Evolutionary conservation across 2,329 filamentous ascomycete species (phyloP).

Genomic region (Xylariaceae sp.): DNA sequence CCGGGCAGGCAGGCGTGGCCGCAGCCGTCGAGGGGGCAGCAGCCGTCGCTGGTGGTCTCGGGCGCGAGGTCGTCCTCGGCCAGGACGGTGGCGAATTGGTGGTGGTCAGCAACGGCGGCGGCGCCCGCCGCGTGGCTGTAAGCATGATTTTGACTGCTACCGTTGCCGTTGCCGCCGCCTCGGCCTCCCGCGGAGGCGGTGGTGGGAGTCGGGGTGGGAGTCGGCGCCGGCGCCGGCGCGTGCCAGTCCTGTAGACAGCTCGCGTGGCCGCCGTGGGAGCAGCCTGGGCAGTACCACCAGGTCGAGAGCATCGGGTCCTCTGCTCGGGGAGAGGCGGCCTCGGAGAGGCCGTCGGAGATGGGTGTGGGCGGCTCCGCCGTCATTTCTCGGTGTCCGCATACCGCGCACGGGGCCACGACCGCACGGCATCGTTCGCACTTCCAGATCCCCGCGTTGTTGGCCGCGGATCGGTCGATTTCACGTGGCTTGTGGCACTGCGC

Average conservation of each 20-base stretch:
- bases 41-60: constrained; percentile 43
- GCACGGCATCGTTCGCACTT: constrained; percentile 48
- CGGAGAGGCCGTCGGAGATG: constrained; percentile 15
- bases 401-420: constrained; percentile 48
- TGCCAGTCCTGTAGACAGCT: constrained; percentile 56
- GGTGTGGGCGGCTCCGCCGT: constrained; percentile 27
- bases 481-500: constrained; percentile 48
- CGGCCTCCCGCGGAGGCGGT: no score
- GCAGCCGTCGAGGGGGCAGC: constrained; percentile 58
- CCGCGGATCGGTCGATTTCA: constrained; percentile 40
- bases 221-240: no score
- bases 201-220: no score
- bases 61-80: constrained; percentile 19
- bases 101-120: no score
- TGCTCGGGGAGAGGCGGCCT: constrained; percentile 1
- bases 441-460: constrained; percentile 41
- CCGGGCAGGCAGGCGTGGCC: constrained; percentile 56
- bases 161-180: no score
- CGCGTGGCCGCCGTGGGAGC: constrained; percentile 55
- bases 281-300: constrained; percentile 59
- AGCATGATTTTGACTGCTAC: no score
- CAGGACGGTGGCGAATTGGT: constrained; percentile 1
- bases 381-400: constrained; percentile 48
- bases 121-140: no score
- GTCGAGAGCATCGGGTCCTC: constrained; percentile 29